Evolutionary conservation across 495 filamentous ascomycete species (phyloP).

Genomic region (Neurospora sublineolata): DNA sequence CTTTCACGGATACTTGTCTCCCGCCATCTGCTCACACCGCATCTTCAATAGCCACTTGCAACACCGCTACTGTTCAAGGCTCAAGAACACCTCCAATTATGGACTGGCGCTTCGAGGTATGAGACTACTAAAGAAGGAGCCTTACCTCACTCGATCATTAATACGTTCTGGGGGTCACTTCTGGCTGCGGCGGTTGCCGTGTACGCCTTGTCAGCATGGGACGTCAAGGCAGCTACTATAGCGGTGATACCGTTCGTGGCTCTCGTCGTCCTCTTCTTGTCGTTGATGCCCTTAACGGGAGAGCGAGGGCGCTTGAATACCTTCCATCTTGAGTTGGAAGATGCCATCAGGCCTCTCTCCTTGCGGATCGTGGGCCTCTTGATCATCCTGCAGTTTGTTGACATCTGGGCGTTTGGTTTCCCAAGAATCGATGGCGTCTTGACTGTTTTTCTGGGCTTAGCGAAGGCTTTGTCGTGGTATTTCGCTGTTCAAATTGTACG

Average conservation of each 20-base stretch:
- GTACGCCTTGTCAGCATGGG: background rate
- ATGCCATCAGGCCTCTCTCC: background rate
- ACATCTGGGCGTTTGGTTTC: background rate
- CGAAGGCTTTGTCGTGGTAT: constrained; percentile 20
- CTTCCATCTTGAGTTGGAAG: background rate
- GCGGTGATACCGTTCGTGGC: background rate
- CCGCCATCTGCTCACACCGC: background rate
- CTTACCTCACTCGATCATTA: background rate
- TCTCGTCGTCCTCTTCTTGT: background rate
- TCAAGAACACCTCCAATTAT: background rate
- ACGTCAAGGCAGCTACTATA: background rate
- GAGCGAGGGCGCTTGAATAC: background rate
- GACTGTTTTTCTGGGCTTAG: constrained; percentile 1
- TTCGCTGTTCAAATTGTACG: constrained; percentile 16
- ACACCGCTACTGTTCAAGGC: background rate
- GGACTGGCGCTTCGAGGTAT: background rate
- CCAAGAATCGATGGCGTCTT: background rate
- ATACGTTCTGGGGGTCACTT: background rate
- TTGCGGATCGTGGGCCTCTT: background rate
- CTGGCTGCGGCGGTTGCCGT: background rate
- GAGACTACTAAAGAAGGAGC: background rate
- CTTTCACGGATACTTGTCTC: background rate
- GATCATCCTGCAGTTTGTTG: background rate
- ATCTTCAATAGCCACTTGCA: background rate
- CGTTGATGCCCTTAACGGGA: background rate